A percentile compares a stretch with the other conserved stretches of the same genome.
Evolutionary conservation across 1,284 basidiomycete genomes (phyloP).

Genomic region (Tilletia caries): DNA sequence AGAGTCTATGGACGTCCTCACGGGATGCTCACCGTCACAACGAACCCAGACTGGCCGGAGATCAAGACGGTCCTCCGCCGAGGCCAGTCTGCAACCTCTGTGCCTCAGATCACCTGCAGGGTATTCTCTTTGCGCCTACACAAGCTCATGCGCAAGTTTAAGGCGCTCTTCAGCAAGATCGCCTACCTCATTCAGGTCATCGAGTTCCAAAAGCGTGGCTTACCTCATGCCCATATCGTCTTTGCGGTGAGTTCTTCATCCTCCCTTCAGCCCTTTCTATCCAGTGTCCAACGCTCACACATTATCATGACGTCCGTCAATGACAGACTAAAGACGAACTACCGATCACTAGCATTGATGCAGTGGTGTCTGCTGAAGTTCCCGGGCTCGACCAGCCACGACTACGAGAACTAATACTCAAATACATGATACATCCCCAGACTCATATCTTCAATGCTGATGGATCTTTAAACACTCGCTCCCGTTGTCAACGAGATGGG

Average conservation of each 20-base stretch:
- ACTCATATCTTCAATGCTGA: background rate
- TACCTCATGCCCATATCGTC: conserved; percentile 2
- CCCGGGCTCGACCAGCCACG: background rate
- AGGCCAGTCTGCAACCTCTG: background rate
- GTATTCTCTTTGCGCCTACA: background rate
- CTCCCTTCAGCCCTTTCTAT: background rate
- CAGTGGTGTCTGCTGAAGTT: background rate
- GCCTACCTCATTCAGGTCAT: background rate
- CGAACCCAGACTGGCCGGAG: background rate
- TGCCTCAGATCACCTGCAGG: background rate
- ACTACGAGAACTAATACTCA: background rate
- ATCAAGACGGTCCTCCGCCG: background rate
- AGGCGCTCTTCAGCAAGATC: background rate
- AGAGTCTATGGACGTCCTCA: background rate
- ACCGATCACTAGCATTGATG: background rate
- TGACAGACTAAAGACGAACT: background rate
- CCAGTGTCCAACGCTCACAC: too few relatives aligned
- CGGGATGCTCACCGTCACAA: background rate
- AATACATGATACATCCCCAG: background rate
- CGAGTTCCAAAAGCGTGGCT: conserved; percentile 5
- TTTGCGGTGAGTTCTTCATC: background rate
- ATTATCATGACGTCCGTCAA: too few relatives aligned
- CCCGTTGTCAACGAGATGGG: background rate
- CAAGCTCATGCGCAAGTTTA: background rate
- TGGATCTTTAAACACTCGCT: background rate